A percentile compares a stretch with the other conserved stretches of the same genome.
These are phyloP conservation scores for Aspergillus sp. DNA, from an alignment of 2,329 filamentous ascomycete genomes.

Conservation along the genomic window DNA sequence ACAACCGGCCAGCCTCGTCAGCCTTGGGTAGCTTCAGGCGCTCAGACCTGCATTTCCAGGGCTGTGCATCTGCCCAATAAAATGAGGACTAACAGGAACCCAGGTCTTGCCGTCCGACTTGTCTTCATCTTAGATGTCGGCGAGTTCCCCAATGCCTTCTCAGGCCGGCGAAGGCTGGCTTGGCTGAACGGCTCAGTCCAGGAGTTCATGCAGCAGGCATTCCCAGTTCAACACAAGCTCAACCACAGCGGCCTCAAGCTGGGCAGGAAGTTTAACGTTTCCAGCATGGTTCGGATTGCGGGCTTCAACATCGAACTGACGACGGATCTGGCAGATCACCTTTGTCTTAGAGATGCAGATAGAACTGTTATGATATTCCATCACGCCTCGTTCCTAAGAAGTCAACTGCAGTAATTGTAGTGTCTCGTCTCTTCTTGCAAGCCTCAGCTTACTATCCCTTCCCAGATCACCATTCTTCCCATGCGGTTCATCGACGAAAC, in stretches of 20 bases:
- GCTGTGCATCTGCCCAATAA: no score
- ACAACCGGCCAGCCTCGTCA: no score
- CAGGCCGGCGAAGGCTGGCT: neutral
- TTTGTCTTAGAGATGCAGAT: constrained; percentile 41
- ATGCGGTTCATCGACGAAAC: neutral
- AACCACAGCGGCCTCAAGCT: neutral
- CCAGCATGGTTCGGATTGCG: constrained; percentile 30
- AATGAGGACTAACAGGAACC: no score
- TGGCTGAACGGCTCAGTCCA: neutral
- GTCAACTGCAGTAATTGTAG: constrained; percentile 13
- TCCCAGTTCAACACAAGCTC: neutral
- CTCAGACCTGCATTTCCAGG: no score
- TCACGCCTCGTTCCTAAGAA: constrained; percentile 39
- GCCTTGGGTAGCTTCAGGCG: no score
- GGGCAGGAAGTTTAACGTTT: neutral
- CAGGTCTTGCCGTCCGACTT: neutral
- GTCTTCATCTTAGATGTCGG: neutral
- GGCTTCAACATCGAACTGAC: constrained; percentile 41
- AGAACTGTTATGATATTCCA: constrained; percentile 43
- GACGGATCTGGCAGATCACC: constrained; percentile 43
- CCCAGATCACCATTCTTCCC: neutral
- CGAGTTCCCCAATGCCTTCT: neutral
- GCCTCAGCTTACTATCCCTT: neutral
- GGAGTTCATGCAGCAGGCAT: neutral
- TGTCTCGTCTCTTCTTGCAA: neutral